Evolutionary conservation across 2,329 filamentous ascomycete genomes (phyloP).

Genomic region (Colletotrichum godetiae): DNA sequence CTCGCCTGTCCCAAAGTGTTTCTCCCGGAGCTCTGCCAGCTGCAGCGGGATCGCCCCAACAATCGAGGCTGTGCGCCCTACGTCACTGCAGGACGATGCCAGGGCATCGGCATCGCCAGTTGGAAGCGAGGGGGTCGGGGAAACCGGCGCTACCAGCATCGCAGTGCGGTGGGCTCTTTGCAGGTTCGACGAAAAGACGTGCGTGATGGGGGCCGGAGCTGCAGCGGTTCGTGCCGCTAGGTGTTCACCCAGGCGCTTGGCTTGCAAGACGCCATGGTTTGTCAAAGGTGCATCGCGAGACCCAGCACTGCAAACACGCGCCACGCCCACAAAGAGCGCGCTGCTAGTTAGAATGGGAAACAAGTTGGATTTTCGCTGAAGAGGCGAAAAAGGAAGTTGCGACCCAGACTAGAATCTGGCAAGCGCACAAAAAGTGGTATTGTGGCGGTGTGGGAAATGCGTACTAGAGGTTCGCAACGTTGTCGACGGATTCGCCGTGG

Average conservation of each 20-base stretch:
- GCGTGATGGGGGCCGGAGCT: slow-evolving; percentile 57
- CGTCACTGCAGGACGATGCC: neutral
- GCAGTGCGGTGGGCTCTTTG: slow-evolving; percentile 80
- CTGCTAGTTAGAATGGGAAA: slow-evolving; percentile 40
- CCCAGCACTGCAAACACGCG: slow-evolving; percentile 67
- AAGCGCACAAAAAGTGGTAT: slow-evolving; percentile 16
- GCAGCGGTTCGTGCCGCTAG: slow-evolving; percentile 53
- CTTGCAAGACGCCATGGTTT: slow-evolving; percentile 83
- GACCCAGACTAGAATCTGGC: neutral
- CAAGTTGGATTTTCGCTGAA: neutral
- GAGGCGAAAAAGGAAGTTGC: neutral
- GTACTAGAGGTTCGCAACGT: slow-evolving; percentile 82
- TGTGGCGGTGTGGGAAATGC: slow-evolving; percentile 37
- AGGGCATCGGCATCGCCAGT: slow-evolving; percentile 57
- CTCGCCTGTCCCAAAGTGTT: slow-evolving; percentile 79
- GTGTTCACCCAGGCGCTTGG: slow-evolving; percentile 75
- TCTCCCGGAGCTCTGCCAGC: slow-evolving; percentile 71
- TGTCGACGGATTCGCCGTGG: slow-evolving; percentile 92
- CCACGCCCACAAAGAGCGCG: slow-evolving; percentile 3
- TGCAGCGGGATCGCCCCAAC: slow-evolving; percentile 49
- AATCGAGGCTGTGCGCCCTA: neutral
- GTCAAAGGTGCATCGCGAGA: slow-evolving; percentile 84
- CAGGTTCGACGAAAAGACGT: slow-evolving; percentile 83
- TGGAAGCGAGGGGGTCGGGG: too few species aligned
- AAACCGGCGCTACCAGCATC: slow-evolving; percentile 59